phyloP scores from a whole-genome alignment of 2,329 filamentous ascomycete genomes.

The Teratosphaeria pseudoeucalypti region DNA sequence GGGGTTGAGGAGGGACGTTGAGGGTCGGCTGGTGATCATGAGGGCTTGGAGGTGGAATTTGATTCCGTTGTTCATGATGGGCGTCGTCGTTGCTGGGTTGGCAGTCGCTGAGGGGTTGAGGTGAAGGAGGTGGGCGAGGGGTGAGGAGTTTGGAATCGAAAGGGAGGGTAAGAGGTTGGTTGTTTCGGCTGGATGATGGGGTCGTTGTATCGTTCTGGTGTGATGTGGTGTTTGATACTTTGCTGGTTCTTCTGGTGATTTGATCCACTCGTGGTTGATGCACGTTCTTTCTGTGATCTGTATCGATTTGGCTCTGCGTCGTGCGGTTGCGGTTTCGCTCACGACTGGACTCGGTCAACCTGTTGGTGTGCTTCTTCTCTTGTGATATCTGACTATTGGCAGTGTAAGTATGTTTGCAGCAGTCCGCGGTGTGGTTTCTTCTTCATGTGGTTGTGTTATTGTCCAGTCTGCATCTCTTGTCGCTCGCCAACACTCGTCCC shows the following conservation, averaged over 20 bases:
- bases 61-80: conserved; percentile 14
- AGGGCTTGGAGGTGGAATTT: conserved; percentile 22
- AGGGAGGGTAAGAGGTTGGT: not conserved
- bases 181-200: not conserved
- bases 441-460: not conserved
- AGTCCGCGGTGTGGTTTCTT: not conserved
- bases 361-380: too few species aligned
- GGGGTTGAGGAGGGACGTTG: conserved; percentile 11
- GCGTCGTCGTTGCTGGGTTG: conserved; percentile 8
- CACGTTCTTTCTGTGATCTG: too few species aligned
- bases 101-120: conserved; percentile 7
- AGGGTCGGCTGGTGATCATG: conserved; percentile 12
- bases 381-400: too few species aligned
- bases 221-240: not conserved
- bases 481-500: not conserved
- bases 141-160: not conserved
- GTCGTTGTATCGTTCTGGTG: not conserved
- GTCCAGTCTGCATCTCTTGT: not conserved
- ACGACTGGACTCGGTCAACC: too few species aligned
- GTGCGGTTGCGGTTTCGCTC: not conserved
- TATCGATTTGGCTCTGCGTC: not conserved
- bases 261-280: too few species aligned
- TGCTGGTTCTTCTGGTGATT: not conserved
- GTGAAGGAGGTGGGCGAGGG: not conserved
- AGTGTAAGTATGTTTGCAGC: too few species aligned